Base-by-base conservation (phyloP, 2,329 filamentous ascomycete genomes). In the Apiospora aurea region DNA sequence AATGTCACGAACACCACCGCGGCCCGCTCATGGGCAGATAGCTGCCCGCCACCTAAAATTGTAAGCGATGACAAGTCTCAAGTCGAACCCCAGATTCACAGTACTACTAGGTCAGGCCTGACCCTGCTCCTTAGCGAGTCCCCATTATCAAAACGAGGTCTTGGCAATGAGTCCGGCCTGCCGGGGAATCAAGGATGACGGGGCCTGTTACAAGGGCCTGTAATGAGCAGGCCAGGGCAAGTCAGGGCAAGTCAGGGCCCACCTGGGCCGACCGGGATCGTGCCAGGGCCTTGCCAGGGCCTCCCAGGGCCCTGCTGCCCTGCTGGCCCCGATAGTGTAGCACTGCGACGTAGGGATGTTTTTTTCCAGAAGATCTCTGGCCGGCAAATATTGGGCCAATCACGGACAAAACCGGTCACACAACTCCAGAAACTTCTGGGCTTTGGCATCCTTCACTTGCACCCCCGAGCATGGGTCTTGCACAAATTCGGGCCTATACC, bases 51-150 rank as follows among this genome's bases (percentile, higher is more conserved):
- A 49, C 67, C 41, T 49, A 47, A 49, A 46, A 69, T 49, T 34
- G 67, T 69, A 49, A 49, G 67, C 67, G 67, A 69, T 69, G 67
- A 69, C 67, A 49, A 69, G 67, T 49, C 67, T 69, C 67, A 49
- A 13, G 67, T 64, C 67, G 47, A 41, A 69, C 68, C 68, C 68
- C 68, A 69, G 68, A 69, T 69, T 69, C 46, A 69, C 47, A 26
- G 57, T 16, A n/a, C n/a, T n/a, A n/a, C n/a, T n/a, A 47, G 68
- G 68, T 69, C 46, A 69, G 47, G 68, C 46, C 34, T 10, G 18
- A 69, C 47, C 67, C 67, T 49, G 26, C 44, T 49, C 67, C 5
- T 11, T 29, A 69, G 18, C 16, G 18, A 47, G 67, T 47, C 44
- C 8, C 67, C 47, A 49, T 24, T 49, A 69, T 49, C 67, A 49